Percentiles rank a stretch among this genome's conserved stretches.
These are phyloP conservation scores for Salix purpurea DNA, from an alignment of 345 rosid species.

Conservation along the genomic window DNA sequence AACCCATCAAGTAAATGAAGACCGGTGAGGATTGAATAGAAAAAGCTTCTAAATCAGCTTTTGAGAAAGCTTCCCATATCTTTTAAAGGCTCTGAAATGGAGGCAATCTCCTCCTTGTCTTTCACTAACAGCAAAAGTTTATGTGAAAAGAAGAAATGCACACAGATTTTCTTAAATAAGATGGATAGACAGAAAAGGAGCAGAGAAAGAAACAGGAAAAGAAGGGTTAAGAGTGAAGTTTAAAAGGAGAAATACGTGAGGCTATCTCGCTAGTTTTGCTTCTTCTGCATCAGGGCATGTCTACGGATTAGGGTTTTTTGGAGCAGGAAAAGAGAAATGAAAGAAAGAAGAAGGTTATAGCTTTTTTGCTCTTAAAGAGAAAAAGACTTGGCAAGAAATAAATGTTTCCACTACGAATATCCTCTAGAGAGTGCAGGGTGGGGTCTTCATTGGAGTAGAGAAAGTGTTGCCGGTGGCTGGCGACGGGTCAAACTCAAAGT, in stretches of 20 bases:
- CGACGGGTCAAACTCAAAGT: slow-evolving; percentile 82
- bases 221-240: background rate
- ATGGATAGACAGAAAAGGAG: background rate
- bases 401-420: slow-evolving; percentile 41
- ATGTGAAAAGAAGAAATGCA: slow-evolving; percentile 14
- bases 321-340: slow-evolving; percentile 18
- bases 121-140: slow-evolving; percentile 18
- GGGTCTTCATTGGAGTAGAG: slow-evolving; percentile 47
- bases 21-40: background rate
- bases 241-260: background rate
- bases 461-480: slow-evolving; percentile 68
- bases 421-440: slow-evolving; percentile 41
- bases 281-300: background rate
- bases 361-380: slow-evolving; percentile 17
- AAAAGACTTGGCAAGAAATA: slow-evolving; percentile 5
- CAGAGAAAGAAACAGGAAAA: background rate
- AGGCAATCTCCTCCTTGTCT: slow-evolving; percentile 18
- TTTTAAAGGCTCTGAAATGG: slow-evolving; percentile 16
- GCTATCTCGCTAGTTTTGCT: background rate
- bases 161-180: slow-evolving; percentile 2
- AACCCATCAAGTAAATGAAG: slow-evolving; percentile 13
- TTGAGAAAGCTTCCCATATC: slow-evolving; percentile 20
- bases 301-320: slow-evolving; percentile 40
- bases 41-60: slow-evolving; percentile 25
- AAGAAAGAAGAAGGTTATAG: slow-evolving; percentile 24